Evolutionary conservation across 306 rosid species (phyloP).

Genomic region (Prinsepia uniflora): DNA sequence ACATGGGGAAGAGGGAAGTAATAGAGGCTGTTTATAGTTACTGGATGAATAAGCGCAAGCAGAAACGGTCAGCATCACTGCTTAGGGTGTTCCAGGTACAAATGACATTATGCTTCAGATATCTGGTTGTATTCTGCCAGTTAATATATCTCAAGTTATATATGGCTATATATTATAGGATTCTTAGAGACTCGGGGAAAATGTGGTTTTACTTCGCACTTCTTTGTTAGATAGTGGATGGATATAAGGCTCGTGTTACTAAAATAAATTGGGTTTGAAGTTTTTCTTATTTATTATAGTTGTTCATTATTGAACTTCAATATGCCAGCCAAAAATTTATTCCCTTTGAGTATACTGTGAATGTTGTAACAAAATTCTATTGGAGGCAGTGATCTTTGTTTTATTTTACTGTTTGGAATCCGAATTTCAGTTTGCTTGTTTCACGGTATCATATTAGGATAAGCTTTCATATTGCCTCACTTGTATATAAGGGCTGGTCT

Average conservation of each 20-base stretch:
- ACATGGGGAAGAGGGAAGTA: constrained; percentile 38
- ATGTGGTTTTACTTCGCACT: constrained; percentile 7
- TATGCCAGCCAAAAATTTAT: too few relatives aligned
- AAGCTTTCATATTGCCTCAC: neutral
- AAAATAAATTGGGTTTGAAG: neutral
- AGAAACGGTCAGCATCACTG: constrained; percentile 33
- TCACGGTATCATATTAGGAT: neutral
- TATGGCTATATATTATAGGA: neutral
- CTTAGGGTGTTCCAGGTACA: constrained; percentile 74
- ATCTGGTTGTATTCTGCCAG: neutral
- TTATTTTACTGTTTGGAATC: neutral
- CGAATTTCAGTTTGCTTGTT: neutral
- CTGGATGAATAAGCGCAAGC: constrained; percentile 73
- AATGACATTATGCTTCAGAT: constrained; percentile 21
- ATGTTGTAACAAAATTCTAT: neutral
- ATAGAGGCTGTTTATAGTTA: constrained; percentile 50
- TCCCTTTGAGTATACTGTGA: neutral
- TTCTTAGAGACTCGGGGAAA: neutral
- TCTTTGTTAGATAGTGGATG: constrained; percentile 6
- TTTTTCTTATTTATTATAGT: neutral
- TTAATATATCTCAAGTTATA: neutral
- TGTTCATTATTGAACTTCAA: neutral
- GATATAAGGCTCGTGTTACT: neutral
- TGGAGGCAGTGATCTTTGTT: neutral
- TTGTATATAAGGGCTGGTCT: too few relatives aligned